Percentiles rank a stretch among this genome's conserved stretches.
These are phyloP conservation scores for Vaucheria bursata DNA, from an alignment of 352 stramenopile species.

Conservation along the genomic window DNA sequence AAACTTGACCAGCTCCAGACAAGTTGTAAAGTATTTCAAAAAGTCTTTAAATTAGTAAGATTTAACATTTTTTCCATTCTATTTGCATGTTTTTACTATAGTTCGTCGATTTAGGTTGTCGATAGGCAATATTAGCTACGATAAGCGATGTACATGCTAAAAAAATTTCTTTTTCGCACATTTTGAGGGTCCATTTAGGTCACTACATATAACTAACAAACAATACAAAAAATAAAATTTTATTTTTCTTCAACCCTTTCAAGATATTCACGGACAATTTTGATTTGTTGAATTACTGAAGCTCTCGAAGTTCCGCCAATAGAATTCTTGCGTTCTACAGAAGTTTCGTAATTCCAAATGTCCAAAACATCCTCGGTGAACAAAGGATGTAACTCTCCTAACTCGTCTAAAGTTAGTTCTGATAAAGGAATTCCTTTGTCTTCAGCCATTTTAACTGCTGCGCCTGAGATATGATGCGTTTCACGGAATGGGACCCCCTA, in stretches of 20 bases:
- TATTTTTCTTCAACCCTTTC: neutral
- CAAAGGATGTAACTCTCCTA: conserved; percentile 68
- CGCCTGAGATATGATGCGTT: conserved; percentile 96
- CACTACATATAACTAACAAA: no score
- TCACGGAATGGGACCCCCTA: conserved; percentile 93
- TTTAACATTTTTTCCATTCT: no score
- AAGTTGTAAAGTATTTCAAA: no score
- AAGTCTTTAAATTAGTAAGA: no score
- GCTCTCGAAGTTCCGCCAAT: conserved; percentile 58
- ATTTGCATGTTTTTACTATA: no score
- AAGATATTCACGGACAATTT: conserved; percentile 34
- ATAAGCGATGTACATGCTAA: no score
- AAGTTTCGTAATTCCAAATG: conserved; percentile 75
- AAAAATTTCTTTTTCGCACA: no score
- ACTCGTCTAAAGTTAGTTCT: conserved; percentile 74
- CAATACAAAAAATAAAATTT: no score
- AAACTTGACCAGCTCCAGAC: no score
- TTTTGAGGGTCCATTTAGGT: no score
- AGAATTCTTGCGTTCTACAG: conserved; percentile 77
- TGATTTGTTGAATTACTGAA: conserved; percentile 41
- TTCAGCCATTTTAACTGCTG: conserved; percentile 79
- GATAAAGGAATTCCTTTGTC: conserved; percentile 70
- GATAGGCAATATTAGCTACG: no score
- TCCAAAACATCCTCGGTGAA: conserved; percentile 74
- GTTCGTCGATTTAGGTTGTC: no score